phyloP scores from a whole-genome alignment of 345 rosid genomes.

The Gossypium stocksii region DNA sequence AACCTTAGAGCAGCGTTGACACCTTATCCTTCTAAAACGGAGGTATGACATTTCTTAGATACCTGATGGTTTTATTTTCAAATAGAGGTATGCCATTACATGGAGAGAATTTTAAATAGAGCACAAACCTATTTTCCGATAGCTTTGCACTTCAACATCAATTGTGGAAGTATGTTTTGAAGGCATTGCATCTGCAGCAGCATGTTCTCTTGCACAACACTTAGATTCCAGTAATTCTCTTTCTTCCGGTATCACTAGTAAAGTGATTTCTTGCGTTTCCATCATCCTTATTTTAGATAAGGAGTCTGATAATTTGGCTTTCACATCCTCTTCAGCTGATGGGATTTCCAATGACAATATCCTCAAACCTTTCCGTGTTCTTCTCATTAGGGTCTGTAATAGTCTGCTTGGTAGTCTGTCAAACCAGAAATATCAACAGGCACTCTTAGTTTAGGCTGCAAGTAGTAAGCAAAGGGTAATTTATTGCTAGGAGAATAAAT shows the following conservation, averaged over 20 bases:
- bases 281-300: slow-evolving; percentile 67
- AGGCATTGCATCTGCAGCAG: slow-evolving; percentile 17
- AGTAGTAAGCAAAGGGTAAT: neutral
- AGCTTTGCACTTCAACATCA: slow-evolving; percentile 13
- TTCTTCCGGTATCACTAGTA: slow-evolving; percentile 27
- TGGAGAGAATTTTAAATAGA: neutral
- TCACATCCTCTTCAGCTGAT: slow-evolving; percentile 44
- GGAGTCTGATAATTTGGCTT: slow-evolving; percentile 63
- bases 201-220: slow-evolving; percentile 20
- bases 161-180: slow-evolving; percentile 13
- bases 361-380: slow-evolving; percentile 27
- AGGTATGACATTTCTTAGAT: neutral
- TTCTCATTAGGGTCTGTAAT: slow-evolving; percentile 32
- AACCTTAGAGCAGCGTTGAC: neutral
- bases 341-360: slow-evolving; percentile 29
- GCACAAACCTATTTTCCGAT: slow-evolving; percentile 31
- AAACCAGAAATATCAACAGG: slow-evolving; percentile 20
- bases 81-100: neutral
- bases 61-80: neutral
- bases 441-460: slow-evolving; percentile 1
- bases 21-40: slow-evolving; percentile 8
- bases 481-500: slow-evolving; percentile 1
- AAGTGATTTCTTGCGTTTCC: slow-evolving; percentile 34
- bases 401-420: slow-evolving; percentile 43
- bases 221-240: slow-evolving; percentile 22